Evolutionary conservation across 1,284 basidiomycete genomes (phyloP), one percentile per base, ranked within the genome.

Genomic region (Cutaneotrichosporon arboriforme): DNA sequence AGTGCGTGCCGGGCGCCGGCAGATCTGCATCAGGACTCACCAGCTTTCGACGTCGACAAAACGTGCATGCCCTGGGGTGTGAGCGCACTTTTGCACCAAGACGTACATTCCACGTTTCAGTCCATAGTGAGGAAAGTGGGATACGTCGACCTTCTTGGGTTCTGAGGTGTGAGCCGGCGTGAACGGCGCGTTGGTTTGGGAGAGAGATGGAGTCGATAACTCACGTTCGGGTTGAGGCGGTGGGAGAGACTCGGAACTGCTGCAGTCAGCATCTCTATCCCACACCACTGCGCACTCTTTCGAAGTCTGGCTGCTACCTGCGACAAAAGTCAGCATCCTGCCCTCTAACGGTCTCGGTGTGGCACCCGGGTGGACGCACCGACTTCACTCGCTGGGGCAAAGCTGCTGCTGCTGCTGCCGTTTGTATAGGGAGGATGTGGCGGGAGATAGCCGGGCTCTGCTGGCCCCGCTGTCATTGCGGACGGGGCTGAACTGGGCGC

Each of bases 21-120:
- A 31, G 26, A 31, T 10, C 5, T 10, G 26, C 26, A 7, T 31
- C 26, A 31, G 17, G 33, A 54, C 67, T 46, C 23, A 67, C 68
- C 17, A 72, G 58, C 51, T 72, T 72, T 14, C 70, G 53, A n/a
- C 63, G 54, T 2, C 70, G 56, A 52, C 70, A 72, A 51, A 72
- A 72, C 5, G 61, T 64, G 47, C 70, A 72, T 4, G 70, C 70
- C 66, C 65, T 70, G 45, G 4, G 20, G 17, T 26, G 22, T 33
- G 31, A 21, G 40, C 26, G 34, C 18, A 9, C n/a, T n/a, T n/a
- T n/a, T 26, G 37, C 42, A 18, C 17, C 4, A 15, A 13, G 12
- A 51, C 55, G 34, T 31, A 57, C 57, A 59, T 59, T 36, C 57
- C 57, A 12, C 57, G 45, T 45, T 59, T 59, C 18, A 59, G 36